Conservation (phyloP, 1,139 yeast species). For the Taphrina populina region DNA sequence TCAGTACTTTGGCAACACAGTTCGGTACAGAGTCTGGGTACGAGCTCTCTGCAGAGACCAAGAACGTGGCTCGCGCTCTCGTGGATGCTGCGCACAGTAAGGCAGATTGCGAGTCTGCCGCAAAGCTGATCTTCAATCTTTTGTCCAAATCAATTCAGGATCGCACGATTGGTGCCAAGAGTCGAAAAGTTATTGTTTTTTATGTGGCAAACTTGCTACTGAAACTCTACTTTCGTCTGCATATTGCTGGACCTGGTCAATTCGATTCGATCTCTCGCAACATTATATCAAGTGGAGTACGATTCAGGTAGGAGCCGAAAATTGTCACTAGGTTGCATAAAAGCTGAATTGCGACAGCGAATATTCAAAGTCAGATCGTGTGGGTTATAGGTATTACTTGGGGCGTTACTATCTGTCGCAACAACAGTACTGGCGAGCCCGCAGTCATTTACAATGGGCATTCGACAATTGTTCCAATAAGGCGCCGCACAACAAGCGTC, state of each 20-base stretch:
- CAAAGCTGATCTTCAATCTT: constrained; percentile 4
- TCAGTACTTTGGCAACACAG: neutral
- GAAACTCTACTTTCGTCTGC: constrained; percentile 34
- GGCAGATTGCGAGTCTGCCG: constrained; percentile 17
- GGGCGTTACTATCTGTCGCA: constrained; percentile 65
- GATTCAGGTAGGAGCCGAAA: constrained; percentile 47
- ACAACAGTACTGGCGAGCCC: constrained; percentile 55
- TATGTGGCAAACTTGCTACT: constrained; percentile 35
- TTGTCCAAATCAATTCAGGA: constrained; percentile 7
- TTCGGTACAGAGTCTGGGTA: neutral
- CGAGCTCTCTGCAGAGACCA: neutral
- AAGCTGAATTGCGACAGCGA: too few species aligned
- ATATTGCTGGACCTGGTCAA: constrained; percentile 26
- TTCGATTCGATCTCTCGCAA: constrained; percentile 35
- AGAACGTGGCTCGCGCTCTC: neutral
- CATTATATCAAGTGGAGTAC: constrained; percentile 38
- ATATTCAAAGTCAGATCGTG: constrained; percentile 52
- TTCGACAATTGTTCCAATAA: constrained; percentile 50
- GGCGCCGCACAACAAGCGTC: constrained; percentile 38
- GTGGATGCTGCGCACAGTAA: constrained; percentile 1
- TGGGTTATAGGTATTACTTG: constrained; percentile 66
- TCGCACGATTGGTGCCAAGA: constrained; percentile 13
- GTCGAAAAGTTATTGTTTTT: constrained; percentile 26
- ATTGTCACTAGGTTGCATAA: too few species aligned
- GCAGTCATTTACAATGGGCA: constrained; percentile 64